Evolutionary conservation across 2,329 filamentous ascomycete species (phyloP).

Genomic region (Arthrobotrys entomopaga): DNA sequence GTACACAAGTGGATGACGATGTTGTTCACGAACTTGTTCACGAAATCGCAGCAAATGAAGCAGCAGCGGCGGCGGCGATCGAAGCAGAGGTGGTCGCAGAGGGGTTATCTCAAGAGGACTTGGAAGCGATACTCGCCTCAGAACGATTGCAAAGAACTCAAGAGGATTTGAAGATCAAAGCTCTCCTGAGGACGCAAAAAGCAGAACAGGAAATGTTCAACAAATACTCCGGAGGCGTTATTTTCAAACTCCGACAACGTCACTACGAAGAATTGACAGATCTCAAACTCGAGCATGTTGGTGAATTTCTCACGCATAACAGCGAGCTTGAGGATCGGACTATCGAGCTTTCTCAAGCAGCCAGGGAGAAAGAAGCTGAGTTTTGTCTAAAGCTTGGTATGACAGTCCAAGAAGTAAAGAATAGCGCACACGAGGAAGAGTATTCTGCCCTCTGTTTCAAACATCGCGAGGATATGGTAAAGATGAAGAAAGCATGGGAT

Average conservation of each 20-base stretch:
- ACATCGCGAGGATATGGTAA: slow-evolving; percentile 37
- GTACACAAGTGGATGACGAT: slow-evolving; percentile 31
- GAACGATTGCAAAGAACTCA: slow-evolving; percentile 28
- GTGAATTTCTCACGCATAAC: slow-evolving; percentile 46
- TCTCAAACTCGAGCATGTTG: slow-evolving; percentile 48
- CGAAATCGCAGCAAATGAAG: slow-evolving; percentile 29
- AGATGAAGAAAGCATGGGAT: slow-evolving; percentile 48
- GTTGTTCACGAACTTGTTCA: slow-evolving; percentile 31
- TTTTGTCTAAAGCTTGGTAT: slow-evolving; percentile 43
- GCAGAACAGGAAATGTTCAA: slow-evolving; percentile 41
- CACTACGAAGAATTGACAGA: slow-evolving; percentile 54
- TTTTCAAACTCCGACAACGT: slow-evolving; percentile 45
- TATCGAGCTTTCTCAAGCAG: slow-evolving; percentile 28
- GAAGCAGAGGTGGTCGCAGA: slow-evolving; percentile 14
- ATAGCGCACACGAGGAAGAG: slow-evolving; percentile 9
- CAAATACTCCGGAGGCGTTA: slow-evolving; percentile 22
- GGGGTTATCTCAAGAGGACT: slow-evolving; percentile 16
- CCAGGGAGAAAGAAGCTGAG: slow-evolving; percentile 21
- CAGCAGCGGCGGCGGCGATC: slow-evolving; percentile 17
- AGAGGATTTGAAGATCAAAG: slow-evolving; percentile 37
- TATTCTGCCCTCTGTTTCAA: slow-evolving; percentile 23
- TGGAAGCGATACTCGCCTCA: slow-evolving; percentile 20
- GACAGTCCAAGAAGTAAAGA: slow-evolving; percentile 24
- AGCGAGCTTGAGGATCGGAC: slow-evolving; percentile 48
- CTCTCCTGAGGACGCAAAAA: slow-evolving; percentile 39